Conservation (phyloP, 768 basidiomycete genomes). For the Termitomyces sp. region DNA sequence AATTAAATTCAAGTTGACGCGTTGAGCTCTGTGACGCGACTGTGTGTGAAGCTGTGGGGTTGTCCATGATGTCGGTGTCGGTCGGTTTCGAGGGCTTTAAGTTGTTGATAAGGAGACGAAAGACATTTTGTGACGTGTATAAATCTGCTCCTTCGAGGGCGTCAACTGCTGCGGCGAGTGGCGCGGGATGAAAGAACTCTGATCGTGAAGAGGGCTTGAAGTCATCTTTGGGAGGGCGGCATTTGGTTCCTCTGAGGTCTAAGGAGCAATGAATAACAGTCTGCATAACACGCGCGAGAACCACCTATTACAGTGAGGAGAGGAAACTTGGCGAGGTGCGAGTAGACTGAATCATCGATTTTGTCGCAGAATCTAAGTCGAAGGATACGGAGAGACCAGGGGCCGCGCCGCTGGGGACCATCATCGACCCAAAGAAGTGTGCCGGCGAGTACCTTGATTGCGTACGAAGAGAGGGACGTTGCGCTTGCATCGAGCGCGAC, state of each 20-base stretch:
- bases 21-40: background rate
- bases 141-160: slow-evolving; percentile 13
- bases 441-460: slow-evolving; percentile 46
- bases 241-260: slow-evolving; percentile 51
- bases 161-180: slow-evolving; percentile 30
- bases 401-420: slow-evolving; percentile 30
- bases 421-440: slow-evolving; percentile 36
- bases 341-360: slow-evolving; percentile 40
- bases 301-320: slow-evolving; percentile 59
- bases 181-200: slow-evolving; percentile 37
- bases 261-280: slow-evolving; percentile 8
- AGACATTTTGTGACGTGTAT: slow-evolving; percentile 17
- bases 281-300: slow-evolving; percentile 17
- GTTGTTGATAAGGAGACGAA: slow-evolving; percentile 19
- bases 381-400: slow-evolving; percentile 57
- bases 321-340: slow-evolving; percentile 41
- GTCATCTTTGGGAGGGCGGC: slow-evolving; percentile 17
- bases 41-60: background rate
- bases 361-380: slow-evolving; percentile 47
- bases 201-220: slow-evolving; percentile 22
- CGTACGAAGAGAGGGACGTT: slow-evolving; percentile 47
- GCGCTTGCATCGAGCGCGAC: slow-evolving; percentile 60
- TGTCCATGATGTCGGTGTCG: background rate
- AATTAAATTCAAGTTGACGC: background rate
- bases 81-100: slow-evolving; percentile 12